phyloP scores from a whole-genome alignment of 1,139 yeast genomes.

The Blastobotrys buckinghamii region DNA sequence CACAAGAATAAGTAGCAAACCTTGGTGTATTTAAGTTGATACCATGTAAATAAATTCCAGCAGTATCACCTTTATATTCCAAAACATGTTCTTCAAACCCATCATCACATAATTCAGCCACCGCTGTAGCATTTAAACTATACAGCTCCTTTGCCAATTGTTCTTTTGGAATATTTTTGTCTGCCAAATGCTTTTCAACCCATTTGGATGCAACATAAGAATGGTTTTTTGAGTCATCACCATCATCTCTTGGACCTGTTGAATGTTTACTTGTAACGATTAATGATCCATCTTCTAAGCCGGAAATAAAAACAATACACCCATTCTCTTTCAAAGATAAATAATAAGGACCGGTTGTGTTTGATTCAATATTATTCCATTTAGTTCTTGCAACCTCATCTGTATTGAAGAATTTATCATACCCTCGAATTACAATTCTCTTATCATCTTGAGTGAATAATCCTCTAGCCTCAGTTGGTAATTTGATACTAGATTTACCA shows the following conservation, averaged over 20 bases:
- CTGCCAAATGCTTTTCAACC: constrained; percentile 47
- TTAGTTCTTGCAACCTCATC: constrained; percentile 55
- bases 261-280: constrained; percentile 84
- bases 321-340: constrained; percentile 90
- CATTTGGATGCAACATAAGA: constrained; percentile 66
- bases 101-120: constrained; percentile 91
- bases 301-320: constrained; percentile 80
- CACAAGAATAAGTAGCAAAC: constrained; percentile 62
- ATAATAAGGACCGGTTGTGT: constrained; percentile 71
- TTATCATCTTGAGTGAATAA: constrained; percentile 52
- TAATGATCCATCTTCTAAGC: constrained; percentile 65
- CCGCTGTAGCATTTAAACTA: constrained; percentile 63
- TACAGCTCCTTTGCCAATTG: constrained; percentile 55
- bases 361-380: constrained; percentile 40
- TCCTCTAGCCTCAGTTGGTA: constrained; percentile 82
- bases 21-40: constrained; percentile 60
- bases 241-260: constrained; percentile 61
- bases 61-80: constrained; percentile 55
- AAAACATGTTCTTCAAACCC: constrained; percentile 90
- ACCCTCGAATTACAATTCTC: constrained; percentile 72
- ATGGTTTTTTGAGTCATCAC: constrained; percentile 50
- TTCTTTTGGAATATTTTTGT: constrained; percentile 36
- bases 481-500: constrained; percentile 44
- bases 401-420: constrained; percentile 88
- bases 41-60: constrained; percentile 90